Conservation (phyloP, 768 basidiomycete genomes). For the Lentinula lateritia region DNA sequence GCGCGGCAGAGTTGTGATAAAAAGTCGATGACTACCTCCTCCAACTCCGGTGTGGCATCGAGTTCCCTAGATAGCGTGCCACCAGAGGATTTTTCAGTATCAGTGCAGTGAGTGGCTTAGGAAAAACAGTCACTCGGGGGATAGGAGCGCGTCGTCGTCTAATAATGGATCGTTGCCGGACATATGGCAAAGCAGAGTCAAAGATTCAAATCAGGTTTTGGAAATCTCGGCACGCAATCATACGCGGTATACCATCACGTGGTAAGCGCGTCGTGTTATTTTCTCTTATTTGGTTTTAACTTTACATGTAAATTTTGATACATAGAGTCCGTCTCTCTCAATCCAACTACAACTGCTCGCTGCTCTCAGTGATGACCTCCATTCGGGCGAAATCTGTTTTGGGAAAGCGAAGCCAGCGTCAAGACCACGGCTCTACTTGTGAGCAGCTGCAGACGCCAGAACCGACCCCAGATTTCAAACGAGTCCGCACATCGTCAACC, state of each 20-base stretch:
- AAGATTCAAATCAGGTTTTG: no score
- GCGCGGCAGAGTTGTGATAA: background rate
- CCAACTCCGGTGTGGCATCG: background rate
- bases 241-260: conserved; percentile 30
- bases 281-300: conserved; percentile 19
- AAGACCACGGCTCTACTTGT: conserved; percentile 21
- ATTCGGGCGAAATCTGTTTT: conserved; percentile 40
- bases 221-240: background rate
- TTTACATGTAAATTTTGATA: conserved; percentile 6
- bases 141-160: background rate
- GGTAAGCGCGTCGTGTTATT: conserved; percentile 34
- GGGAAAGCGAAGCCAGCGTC: conserved; percentile 43
- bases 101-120: background rate
- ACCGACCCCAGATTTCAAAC: conserved; percentile 60
- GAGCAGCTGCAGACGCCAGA: conserved; percentile 53
- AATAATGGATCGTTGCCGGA: background rate
- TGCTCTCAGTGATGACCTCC: conserved; percentile 29
- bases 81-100: background rate
- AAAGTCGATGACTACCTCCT: conserved; percentile 5
- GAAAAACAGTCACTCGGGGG: background rate
- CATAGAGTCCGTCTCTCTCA: conserved; percentile 6
- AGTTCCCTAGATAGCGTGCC: background rate
- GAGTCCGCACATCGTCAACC: conserved; percentile 42
- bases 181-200: background rate
- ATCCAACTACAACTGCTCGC: conserved; percentile 10